phyloP scores from a whole-genome alignment of 169 alveolate genomes.

The Plasmodium billcollinsi region DNA sequence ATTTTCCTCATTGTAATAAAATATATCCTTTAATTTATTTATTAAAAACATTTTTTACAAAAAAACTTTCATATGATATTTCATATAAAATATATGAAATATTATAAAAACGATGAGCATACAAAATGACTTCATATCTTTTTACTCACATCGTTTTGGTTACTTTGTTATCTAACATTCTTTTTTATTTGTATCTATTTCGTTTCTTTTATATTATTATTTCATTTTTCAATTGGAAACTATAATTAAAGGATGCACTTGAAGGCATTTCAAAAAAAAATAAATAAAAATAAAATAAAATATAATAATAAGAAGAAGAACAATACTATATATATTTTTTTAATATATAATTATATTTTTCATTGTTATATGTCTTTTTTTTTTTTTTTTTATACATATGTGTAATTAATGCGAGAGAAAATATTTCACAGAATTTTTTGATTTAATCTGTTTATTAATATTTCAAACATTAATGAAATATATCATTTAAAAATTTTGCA shows the following conservation, averaged over 20 bases:
- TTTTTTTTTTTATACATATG: too few species aligned
- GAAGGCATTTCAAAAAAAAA: conserved; percentile 13
- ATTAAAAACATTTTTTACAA: conserved; percentile 32
- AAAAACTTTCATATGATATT: background rate
- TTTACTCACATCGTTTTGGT: background rate
- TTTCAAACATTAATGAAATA: too few species aligned
- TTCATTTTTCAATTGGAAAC: too few species aligned
- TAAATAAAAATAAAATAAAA: background rate
- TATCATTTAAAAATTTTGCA: too few species aligned
- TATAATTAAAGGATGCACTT: conserved; percentile 8
- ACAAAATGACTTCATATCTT: too few species aligned
- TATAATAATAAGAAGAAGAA: too few species aligned
- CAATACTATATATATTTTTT: too few species aligned
- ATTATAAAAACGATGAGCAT: background rate
- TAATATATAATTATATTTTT: too few species aligned
- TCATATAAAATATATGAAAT: background rate
- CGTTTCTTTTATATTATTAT: background rate
- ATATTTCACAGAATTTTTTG: too few species aligned
- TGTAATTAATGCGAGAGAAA: too few species aligned
- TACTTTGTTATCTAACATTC: background rate
- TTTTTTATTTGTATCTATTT: background rate
- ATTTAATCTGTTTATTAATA: too few species aligned
- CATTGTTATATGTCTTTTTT: too few species aligned
- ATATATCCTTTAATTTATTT: conserved; percentile 26
- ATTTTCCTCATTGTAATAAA: conserved; percentile 34